Evolutionary conservation across 2,329 filamentous ascomycete genomes (phyloP).

Genomic region (Colletotrichum sojae): DNA sequence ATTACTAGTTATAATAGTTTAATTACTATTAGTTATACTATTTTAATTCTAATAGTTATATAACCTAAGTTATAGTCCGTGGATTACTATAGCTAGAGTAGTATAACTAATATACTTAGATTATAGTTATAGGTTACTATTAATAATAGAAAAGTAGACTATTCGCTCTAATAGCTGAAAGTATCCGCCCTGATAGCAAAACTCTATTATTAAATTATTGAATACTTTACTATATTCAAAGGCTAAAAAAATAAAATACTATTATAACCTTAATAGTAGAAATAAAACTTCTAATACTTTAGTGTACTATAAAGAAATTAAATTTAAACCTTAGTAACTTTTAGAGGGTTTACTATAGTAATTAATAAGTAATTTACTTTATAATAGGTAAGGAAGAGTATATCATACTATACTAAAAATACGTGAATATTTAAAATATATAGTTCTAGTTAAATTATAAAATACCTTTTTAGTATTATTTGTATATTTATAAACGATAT

Average conservation of each 20-base stretch:
- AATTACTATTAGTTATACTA: no score
- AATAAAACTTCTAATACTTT: constrained; percentile 6
- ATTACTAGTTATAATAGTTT: no score
- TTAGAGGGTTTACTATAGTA: not conserved
- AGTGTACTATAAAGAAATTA: not conserved
- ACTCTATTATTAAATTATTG: no score
- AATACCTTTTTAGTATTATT: not conserved
- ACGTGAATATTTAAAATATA: constrained; percentile 6
- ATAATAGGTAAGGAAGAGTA: constrained; percentile 1
- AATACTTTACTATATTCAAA: no score
- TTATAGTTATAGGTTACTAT: no score
- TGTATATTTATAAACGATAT: constrained; percentile 6
- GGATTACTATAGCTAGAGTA: no score
- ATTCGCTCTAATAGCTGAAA: no score
- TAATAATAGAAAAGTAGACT: no score
- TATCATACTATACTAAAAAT: not conserved
- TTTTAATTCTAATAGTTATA: no score
- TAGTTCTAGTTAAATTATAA: not conserved
- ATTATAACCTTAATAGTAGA: not conserved
- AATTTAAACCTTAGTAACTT: not conserved
- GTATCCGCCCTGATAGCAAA: no score
- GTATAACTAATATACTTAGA: no score
- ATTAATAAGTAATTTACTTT: constrained; percentile 1
- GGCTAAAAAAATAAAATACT: not conserved
- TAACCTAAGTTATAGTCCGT: no score